Evolutionary conservation across 257 asterid species (phyloP), one percentile per base, ranked within the genome.

Genomic region (Solanum phureja): DNA sequence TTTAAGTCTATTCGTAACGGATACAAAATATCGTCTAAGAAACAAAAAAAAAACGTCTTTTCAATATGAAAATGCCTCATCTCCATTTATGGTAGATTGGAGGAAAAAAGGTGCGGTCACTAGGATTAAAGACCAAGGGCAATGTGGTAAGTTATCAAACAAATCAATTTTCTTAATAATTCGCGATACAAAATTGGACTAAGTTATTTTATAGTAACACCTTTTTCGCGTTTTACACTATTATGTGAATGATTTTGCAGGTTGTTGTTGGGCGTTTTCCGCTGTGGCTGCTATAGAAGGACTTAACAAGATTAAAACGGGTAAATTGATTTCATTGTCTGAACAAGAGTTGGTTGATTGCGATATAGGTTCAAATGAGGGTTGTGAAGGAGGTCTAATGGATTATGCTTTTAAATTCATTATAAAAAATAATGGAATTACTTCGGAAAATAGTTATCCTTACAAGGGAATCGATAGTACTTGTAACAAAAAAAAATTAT

Each of bases 281-380:
- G 89, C 91, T 0, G 92, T 93, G 37, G 94, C 94, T 60, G 91
- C 93, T 14, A 87, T 72, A 1, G 93, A 93, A 92, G 92, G 2
- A 14, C 60, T 49, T 49, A 49, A 49, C 60, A 49, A 14, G 60
- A 49, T 49, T 16, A 49, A 49, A 49, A 86, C 90, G 0, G 90
- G 93, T 14, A 76, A 90, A 12, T 75, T 93, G 38, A 81, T 93
- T 3, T 91, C 94, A 3, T 19, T 93, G 5, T 93, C 83, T 1
- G 83, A 75, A 18, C 83, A 75, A 19, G 83, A 38, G 19, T 38
- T 75, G 21, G 83, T 38, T 89, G 95, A 93, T 29, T 93, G 95
- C 11, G 95, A 90, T 81, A 83, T 58, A 3, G 42, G 34, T 27
- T 52, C n/a, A 14, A 87, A 88, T 40, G 77, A 64, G 21, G 94